Evolutionary conservation across 208 protist species (phyloP), one percentile per base, ranked within the genome.

Genomic region (Strigomonas culicis): DNA sequence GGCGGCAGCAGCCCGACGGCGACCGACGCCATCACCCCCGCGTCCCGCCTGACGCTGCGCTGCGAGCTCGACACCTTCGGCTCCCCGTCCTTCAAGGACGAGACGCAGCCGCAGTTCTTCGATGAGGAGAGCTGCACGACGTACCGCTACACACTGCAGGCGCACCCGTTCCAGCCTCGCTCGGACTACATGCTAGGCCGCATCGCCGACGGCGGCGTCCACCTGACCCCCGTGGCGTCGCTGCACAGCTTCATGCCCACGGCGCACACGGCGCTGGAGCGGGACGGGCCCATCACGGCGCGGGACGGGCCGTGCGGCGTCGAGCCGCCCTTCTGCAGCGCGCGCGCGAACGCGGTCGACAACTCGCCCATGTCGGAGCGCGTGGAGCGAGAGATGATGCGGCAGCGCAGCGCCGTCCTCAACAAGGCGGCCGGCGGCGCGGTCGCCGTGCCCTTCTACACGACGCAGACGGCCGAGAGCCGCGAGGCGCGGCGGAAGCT

Each of bases 51-150:
- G 31, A 92, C 82, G 15, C 86, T 95, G 79, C 77, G 70, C 27
- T 90, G 79, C 28, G 59, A 69, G 4, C 59, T 95, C 13, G 86
- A 95, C 65, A 90, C 80, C 0, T 95, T 93, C 59, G 84, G 82
- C 34, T 90, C 82, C 0, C 63, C 64, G 1, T 94, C 88, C 10
- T 92, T 94, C 44, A 53, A 49, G 6, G 44, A 53, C 4, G 44
- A 52, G 63, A 30, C 60, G 24, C 13, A 11, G 55, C 13, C 24
- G 11, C 31, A 11, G 8, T 19, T 44, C 11, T 92, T 94, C 44
- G 52, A 47, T 2, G 34, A 39, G 7, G 34, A 39, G 34, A 39
- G 10, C 10, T 13, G 41, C 3, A 7, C 2, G 13, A 46, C 66
- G 11, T 89, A 87, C 63, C 44, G 59, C 19, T 96, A 94, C 66